Base-by-base conservation (phyloP, 306 rosid genomes). In the Coriaria nepalensis region DNA sequence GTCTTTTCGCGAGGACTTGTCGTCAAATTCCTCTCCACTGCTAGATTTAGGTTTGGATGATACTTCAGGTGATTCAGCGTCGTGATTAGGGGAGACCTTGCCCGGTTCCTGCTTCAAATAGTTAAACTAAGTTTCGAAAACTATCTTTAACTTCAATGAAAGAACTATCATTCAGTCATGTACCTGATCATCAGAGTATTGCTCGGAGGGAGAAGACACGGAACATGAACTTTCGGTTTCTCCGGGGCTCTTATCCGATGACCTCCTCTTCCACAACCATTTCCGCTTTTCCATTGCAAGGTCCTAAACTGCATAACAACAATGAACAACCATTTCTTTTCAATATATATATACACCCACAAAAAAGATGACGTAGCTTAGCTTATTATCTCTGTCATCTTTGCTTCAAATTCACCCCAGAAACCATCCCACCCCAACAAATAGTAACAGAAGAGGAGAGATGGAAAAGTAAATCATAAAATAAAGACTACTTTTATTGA, bases 191-290 rank as follows among this genome's bases (percentile, higher is more conserved):
- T 81, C 95, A 4, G 87, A 85, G 67, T 47, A 68, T 57, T 73
- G 75, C 93, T 73, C 96, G 9, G 86, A 77, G 57, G 77, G 74
- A 3, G 94, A 79, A n/a, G 94, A 79, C 57, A 65, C 66, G 6
- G 98, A 82, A 63, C 83, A 95, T 13, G 87, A 77, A 69, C 95
- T 75, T 37, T 85, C 95, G 53, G 78, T 73, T 73, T 87, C 93
- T 0, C 82, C 79, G 0, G 92, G 52, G 62, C 94, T 77, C 69
- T 67, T 82, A 57, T 82, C 92, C 5, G 94, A 79, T 57, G 85
- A 77, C 62, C 68, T 85, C 53, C 77, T 64, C 76, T 81, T 85
- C 94, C 95, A 77, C 34, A 80, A 69, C 94, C 94, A 85, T 68
- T 72, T 78, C 68, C 82, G 77, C 50, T 73, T 78, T 60, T 90